Conservation (phyloP, 352 stramenopile genomes). For the Thraustotheca clavata region DNA sequence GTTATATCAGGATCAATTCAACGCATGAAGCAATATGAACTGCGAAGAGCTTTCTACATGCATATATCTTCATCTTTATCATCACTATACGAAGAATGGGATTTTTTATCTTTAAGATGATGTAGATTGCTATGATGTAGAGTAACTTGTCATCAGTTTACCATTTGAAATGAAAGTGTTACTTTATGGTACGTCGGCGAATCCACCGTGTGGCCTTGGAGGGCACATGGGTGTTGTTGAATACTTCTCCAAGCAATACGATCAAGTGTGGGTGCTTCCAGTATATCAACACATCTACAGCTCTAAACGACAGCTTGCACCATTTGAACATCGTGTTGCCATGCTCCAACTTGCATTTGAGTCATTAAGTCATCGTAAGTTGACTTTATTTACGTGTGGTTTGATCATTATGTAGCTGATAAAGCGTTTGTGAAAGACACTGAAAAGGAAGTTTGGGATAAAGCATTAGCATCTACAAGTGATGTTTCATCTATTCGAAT, state of each 20-base stretch:
- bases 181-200: constrained; percentile 78
- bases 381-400: background rate
- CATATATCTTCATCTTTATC: no score
- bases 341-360: constrained; percentile 62
- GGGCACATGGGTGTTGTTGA: constrained; percentile 78
- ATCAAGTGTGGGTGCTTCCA: constrained; percentile 85
- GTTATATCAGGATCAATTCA: no score
- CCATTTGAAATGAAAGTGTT: constrained; percentile 47
- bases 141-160: no score
- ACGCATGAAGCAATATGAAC: no score
- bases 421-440: constrained; percentile 43
- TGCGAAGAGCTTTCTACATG: no score
- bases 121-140: no score
- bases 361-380: constrained; percentile 21
- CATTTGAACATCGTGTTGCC: constrained; percentile 58
- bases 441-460: constrained; percentile 63
- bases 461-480: constrained; percentile 22
- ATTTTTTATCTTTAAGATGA: no score
- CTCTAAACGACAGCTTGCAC: constrained; percentile 60
- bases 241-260: constrained; percentile 39
- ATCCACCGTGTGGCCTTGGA: constrained; percentile 56
- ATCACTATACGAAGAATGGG: no score
- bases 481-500: constrained; percentile 34
- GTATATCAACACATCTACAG: constrained; percentile 87
- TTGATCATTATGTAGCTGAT: constrained; percentile 20